Percentiles rank a stretch among this genome's conserved stretches.
Conservation (phyloP, 352 stramenopile genomes). For the Saprolegnia parasitica region DNA sequence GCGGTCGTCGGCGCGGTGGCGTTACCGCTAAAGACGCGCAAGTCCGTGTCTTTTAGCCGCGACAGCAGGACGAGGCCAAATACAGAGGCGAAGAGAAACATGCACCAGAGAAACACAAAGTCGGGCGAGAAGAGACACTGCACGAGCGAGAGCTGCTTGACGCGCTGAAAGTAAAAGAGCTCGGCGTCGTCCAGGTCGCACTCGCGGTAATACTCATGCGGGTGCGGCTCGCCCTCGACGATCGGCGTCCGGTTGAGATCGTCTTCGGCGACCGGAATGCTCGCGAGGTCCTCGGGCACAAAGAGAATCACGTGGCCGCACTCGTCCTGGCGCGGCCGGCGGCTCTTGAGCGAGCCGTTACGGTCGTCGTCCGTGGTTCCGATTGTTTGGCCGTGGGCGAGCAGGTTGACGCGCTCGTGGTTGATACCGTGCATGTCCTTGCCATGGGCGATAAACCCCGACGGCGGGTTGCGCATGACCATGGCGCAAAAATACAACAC, state of each 20-base stretch:
- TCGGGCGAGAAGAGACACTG: conserved; percentile 35
- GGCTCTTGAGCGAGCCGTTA: background rate
- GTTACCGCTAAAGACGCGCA: conserved; percentile 39
- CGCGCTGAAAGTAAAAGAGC: conserved; percentile 19
- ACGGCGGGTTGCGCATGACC: conserved; percentile 42
- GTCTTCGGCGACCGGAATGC: background rate
- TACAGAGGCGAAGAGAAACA: conserved; percentile 56
- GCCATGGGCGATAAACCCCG: conserved; percentile 40
- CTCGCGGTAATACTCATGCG: conserved; percentile 16
- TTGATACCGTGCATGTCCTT: conserved; percentile 52
- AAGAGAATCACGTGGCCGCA: conserved; percentile 9
- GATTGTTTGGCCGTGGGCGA: background rate
- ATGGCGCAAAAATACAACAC: conserved; percentile 43
- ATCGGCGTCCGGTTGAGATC: background rate
- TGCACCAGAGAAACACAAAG: conserved; percentile 57
- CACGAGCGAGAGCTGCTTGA: conserved; percentile 38
- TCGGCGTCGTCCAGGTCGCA: conserved; percentile 11
- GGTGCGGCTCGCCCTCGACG: background rate
- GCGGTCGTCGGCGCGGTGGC: conserved; percentile 29
- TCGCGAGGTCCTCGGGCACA: conserved; percentile 7
- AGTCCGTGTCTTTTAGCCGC: conserved; percentile 49
- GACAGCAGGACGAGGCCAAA: conserved; percentile 59
- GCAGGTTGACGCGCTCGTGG: conserved; percentile 14
- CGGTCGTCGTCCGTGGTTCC: background rate
- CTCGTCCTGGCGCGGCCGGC: background rate